Base-by-base conservation (phyloP, 768 basidiomycete genomes). In the Trametes meyenii region DNA sequence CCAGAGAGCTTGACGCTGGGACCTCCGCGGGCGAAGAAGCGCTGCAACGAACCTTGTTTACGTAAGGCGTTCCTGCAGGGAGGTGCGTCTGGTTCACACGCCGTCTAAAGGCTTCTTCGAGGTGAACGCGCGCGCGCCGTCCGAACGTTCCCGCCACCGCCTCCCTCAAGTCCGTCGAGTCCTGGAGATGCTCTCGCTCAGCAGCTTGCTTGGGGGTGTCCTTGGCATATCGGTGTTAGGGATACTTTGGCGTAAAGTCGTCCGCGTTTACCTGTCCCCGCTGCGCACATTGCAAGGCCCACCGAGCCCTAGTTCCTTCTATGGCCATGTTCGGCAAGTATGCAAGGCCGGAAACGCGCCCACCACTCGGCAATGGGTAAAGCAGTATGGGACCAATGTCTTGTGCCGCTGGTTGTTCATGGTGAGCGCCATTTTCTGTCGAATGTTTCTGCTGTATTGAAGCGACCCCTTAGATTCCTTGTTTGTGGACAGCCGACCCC, bases 401-500 rank as follows among this genome's bases (percentile, higher is more conserved):
- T 33, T 53, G 23, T 35, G 40, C 21, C 50, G 58, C 16, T 60
- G 58, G 58, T 33, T 60, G 11, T 26, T 52, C 21, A 53, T 45
- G 50, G 58, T 53, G 29, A 44, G 50, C 3, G 23, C 36, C n/a
- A 1, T 39, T 4, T 3, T 13, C 36, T 21, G 35, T 16, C 14
- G 16, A 12, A 24, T 21, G 23, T n/a, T 17, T 5, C 14, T 21
- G 24, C 2, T 19, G 2, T 11, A 39, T 7, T 21, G 35, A 29
- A 4, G n/a, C 19, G 24, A 16, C 33, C 6, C 33, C n/a, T 1
- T 33, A 60, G 58, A 46, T 60, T 7, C 58, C 58, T 2, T 44
- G 50, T 16, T 24, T 60, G 17, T 52, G 58, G 58, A 60, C 58
- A 21, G 29, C 50, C 1, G 58, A 60, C 39, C 50, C 58, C 0